These are phyloP conservation scores for Ceratocystis cacaofunesta DNA, from an alignment of 2,329 filamentous ascomycete genomes.

Conservation along the genomic window DNA sequence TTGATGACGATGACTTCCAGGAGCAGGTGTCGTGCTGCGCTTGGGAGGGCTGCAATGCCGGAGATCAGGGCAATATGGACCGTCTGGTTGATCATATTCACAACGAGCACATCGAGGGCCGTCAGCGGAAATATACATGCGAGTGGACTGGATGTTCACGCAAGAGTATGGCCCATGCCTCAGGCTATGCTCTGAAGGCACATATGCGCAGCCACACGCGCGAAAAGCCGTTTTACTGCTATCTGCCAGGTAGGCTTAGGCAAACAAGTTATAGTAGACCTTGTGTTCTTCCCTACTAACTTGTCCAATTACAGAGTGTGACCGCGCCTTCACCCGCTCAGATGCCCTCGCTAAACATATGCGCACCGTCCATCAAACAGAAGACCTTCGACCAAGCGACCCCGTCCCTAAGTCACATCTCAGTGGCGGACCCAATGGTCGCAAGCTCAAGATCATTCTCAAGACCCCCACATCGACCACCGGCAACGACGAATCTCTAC, in stretches of 20 bases:
- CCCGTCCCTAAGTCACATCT: slow-evolving; percentile 40
- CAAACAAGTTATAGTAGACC: no score
- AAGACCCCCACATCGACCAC: slow-evolving; percentile 45
- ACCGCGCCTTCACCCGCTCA: slow-evolving; percentile 88
- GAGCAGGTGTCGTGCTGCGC: slow-evolving; percentile 66
- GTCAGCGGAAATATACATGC: slow-evolving; percentile 95
- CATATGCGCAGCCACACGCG: slow-evolving; percentile 97
- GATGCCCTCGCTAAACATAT: slow-evolving; percentile 96
- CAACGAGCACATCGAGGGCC: slow-evolving; percentile 81
- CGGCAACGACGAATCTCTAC: slow-evolving; percentile 36
- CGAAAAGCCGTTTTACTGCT: slow-evolving; percentile 97
- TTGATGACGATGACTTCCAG: slow-evolving; percentile 59
- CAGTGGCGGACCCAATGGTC: slow-evolving; percentile 25
- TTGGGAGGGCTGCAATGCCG: slow-evolving; percentile 60
- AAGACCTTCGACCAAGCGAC: slow-evolving; percentile 69
- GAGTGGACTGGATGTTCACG: slow-evolving; percentile 84
- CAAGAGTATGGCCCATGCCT: slow-evolving; percentile 84
- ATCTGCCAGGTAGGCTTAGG: slow-evolving; percentile 57
- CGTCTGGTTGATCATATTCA: slow-evolving; percentile 71
- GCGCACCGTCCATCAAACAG: slow-evolving; percentile 90
- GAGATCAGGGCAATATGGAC: slow-evolving; percentile 68
- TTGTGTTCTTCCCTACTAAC: not conserved
- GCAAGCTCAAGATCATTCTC: slow-evolving; percentile 48
- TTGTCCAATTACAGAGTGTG: slow-evolving; percentile 54
- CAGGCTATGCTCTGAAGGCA: slow-evolving; percentile 86